These are phyloP conservation scores for Aspergillus avenaceus DNA, from an alignment of 495 filamentous ascomycete species.

Conservation along the genomic window DNA sequence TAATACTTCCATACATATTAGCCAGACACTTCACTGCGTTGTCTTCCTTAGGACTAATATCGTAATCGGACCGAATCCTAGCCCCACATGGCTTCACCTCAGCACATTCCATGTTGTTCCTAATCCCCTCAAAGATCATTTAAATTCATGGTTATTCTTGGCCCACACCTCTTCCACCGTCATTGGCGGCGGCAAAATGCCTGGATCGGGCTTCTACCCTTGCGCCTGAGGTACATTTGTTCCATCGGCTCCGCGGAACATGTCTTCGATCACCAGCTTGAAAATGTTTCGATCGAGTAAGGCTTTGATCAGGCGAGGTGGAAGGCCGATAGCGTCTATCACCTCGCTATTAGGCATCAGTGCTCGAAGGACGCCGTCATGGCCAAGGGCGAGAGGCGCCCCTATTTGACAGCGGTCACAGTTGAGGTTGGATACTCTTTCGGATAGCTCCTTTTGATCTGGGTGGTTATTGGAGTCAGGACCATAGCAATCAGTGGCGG, in stretches of 20 bases:
- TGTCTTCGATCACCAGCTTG: not conserved
- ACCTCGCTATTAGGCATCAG: not conserved
- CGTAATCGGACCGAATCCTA: not conserved
- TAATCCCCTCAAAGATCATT: not conserved
- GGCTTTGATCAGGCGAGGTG: not conserved
- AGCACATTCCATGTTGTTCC: not conserved
- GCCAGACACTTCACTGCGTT: too few relatives aligned
- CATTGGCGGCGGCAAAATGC: not conserved
- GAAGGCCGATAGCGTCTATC: constrained; percentile 1
- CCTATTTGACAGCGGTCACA: not conserved
- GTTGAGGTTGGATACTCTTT: not conserved
- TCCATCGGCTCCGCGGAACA: constrained; percentile 3
- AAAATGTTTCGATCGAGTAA: not conserved
- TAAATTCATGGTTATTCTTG: not conserved
- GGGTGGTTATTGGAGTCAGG: not conserved
- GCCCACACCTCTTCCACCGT: not conserved
- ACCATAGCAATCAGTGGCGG: not conserved
- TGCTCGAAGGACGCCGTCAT: constrained; percentile 3
- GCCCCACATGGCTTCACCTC: not conserved
- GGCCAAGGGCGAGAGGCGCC: not conserved
- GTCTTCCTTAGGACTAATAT: not conserved
- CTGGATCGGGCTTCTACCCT: constrained; percentile 3
- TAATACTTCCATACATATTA: too few relatives aligned
- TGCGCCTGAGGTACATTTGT: constrained; percentile 1
- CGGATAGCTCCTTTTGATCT: not conserved